Percentiles rank a stretch among this genome's conserved stretches.
These are phyloP conservation scores for Trifolium fragiferum DNA, from an alignment of 306 rosid species.

Conservation along the genomic window DNA sequence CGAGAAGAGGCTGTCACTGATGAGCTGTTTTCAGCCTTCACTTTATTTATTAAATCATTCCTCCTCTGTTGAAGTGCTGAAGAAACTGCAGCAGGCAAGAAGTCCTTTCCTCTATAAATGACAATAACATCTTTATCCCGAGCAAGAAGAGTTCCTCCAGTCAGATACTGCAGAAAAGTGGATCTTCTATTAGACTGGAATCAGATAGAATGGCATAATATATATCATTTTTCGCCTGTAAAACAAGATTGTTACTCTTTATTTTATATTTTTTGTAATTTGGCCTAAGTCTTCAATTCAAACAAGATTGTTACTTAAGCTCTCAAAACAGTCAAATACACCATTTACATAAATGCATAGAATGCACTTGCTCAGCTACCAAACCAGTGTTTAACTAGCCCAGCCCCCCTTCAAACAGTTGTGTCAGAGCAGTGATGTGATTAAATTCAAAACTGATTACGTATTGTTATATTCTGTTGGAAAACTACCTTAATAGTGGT, in stretches of 20 bases:
- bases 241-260: slow-evolving; percentile 7
- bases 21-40: slow-evolving; percentile 40
- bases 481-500: neutral
- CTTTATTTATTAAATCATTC: slow-evolving; percentile 47
- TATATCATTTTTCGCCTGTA: neutral
- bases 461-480: neutral
- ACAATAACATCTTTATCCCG: slow-evolving; percentile 80
- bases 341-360: slow-evolving; percentile 18
- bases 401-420: slow-evolving; percentile 10
- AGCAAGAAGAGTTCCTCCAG: slow-evolving; percentile 88
- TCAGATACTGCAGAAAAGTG: slow-evolving; percentile 66
- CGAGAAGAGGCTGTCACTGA: slow-evolving; percentile 41
- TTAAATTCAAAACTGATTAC: slow-evolving; percentile 24
- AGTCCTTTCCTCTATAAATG: slow-evolving; percentile 92
- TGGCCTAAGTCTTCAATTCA: too few relatives aligned
- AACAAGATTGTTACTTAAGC: neutral
- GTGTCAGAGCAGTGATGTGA: slow-evolving; percentile 18
- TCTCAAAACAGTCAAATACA: slow-evolving; percentile 1
- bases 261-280: too few relatives aligned
- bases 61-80: slow-evolving; percentile 85
- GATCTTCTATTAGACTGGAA: slow-evolving; percentile 29
- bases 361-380: slow-evolving; percentile 16
- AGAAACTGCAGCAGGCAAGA: slow-evolving; percentile 81
- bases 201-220: slow-evolving; percentile 24
- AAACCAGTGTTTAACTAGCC: slow-evolving; percentile 33